A percentile compares a stretch with the other conserved stretches of the same genome.
These are phyloP conservation scores for Iris macrosiphon DNA, from an alignment of 106 monocot genomes.

Conservation along the genomic window DNA sequence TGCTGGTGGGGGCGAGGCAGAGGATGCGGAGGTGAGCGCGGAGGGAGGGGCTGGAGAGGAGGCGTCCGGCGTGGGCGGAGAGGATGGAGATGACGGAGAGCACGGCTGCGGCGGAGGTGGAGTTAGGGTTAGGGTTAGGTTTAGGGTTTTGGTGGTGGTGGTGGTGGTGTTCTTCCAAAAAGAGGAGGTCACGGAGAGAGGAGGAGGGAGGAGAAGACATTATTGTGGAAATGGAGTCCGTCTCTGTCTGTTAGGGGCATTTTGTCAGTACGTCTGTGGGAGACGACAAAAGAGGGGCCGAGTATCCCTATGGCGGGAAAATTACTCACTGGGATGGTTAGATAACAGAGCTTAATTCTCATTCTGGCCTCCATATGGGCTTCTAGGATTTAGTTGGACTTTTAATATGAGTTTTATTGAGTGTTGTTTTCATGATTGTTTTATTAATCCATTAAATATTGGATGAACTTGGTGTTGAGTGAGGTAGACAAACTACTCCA, in stretches of 20 bases:
- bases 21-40: neutral
- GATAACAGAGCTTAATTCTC: no score
- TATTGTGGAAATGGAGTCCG: no score
- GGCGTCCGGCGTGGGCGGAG: conserved; percentile 4
- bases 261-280: neutral
- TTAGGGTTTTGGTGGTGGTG: neutral
- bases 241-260: conserved; percentile 1
- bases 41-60: neutral
- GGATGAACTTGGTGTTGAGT: no score
- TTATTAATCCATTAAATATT: no score
- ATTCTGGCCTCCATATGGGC: no score
- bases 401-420: no score
- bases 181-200: conserved; percentile 2
- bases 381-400: no score
- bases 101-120: neutral
- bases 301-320: no score
- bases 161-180: no score
- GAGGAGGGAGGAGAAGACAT: neutral
- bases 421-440: no score
- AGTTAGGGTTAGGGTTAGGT: neutral
- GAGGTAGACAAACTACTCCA: no score
- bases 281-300: neutral
- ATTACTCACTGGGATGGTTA: no score
- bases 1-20: neutral
- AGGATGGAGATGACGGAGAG: conserved; percentile 1